Evolutionary conservation across 2,329 filamentous ascomycete genomes (phyloP).

Genomic region (Reticulascus tulasneorum): DNA sequence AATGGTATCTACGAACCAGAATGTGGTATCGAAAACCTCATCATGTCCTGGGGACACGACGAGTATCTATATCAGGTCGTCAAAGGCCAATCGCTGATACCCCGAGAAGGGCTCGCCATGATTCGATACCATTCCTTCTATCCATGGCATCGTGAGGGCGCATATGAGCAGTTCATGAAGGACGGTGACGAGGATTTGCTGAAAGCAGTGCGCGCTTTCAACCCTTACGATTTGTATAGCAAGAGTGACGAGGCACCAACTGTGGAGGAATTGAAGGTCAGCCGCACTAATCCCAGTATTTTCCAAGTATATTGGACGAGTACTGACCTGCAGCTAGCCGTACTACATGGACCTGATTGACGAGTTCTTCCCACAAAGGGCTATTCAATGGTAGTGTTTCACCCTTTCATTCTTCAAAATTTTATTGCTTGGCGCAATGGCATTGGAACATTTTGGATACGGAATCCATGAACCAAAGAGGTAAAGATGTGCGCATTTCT

Average conservation of each 20-base stretch:
- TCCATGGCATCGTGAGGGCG: slow-evolving; percentile 80
- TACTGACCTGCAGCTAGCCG: slow-evolving; percentile 17
- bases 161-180: slow-evolving; percentile 79
- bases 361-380: slow-evolving; percentile 37
- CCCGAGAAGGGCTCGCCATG: slow-evolving; percentile 82
- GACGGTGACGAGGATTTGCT: slow-evolving; percentile 77
- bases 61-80: slow-evolving; percentile 85
- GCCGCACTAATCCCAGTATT: neutral
- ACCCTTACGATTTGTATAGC: slow-evolving; percentile 88
- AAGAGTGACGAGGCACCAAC: slow-evolving; percentile 81
- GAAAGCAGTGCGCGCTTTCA: slow-evolving; percentile 78
- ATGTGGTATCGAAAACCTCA: slow-evolving; percentile 81
- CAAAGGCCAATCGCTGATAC: slow-evolving; percentile 76
- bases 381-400: slow-evolving; percentile 37
- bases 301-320: neutral
- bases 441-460: too few species aligned
- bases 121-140: slow-evolving; percentile 93
- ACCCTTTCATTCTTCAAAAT: too few species aligned
- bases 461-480: too few species aligned
- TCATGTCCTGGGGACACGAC: slow-evolving; percentile 88
- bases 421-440: too few species aligned
- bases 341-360: slow-evolving; percentile 40
- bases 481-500: too few species aligned
- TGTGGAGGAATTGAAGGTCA: slow-evolving; percentile 65
- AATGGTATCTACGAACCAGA: slow-evolving; percentile 75